Conservation (phyloP, 768 basidiomycete species). For the Mycena crocata region DNA sequence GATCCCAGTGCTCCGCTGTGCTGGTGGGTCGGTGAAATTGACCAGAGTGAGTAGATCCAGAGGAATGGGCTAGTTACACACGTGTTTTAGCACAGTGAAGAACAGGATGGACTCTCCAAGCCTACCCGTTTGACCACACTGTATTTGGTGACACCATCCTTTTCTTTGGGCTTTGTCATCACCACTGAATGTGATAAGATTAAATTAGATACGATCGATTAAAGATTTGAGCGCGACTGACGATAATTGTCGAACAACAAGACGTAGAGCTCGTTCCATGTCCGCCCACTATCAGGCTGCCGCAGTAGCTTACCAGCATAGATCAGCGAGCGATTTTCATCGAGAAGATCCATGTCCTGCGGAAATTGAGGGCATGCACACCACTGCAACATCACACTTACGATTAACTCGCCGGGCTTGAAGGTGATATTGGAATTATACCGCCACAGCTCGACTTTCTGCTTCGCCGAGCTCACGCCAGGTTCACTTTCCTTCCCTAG, state of each 20-base stretch:
- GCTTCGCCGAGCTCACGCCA: slow-evolving; percentile 86
- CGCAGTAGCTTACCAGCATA: slow-evolving; percentile 86
- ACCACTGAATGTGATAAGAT: slow-evolving; percentile 84
- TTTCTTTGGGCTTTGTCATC: slow-evolving; percentile 87
- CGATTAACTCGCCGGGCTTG: slow-evolving; percentile 80
- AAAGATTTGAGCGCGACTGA: slow-evolving; percentile 52
- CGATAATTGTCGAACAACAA: slow-evolving; percentile 96
- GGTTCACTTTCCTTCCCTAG: slow-evolving; percentile 90
- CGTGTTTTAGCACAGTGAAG: slow-evolving; percentile 10
- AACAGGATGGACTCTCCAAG: slow-evolving; percentile 22
- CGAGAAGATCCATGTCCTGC: slow-evolving; percentile 89
- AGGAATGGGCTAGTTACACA: slow-evolving; percentile 80
- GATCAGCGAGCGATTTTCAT: slow-evolving; percentile 85
- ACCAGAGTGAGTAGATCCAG: slow-evolving; percentile 89
- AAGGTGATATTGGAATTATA: slow-evolving; percentile 84
- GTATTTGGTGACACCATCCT: slow-evolving; percentile 80
- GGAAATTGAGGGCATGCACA: background rate
- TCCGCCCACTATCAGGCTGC: slow-evolving; percentile 89
- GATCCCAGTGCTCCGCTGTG: slow-evolving; percentile 79
- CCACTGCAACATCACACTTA: slow-evolving; percentile 41
- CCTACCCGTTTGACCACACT: slow-evolving; percentile 84
- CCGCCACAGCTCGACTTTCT: slow-evolving; percentile 91
- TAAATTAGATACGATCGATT: background rate
- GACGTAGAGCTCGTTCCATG: slow-evolving; percentile 90
- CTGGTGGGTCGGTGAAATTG: slow-evolving; percentile 83